phyloP scores from a whole-genome alignment of 192 early-diverging fungal species.

The Phlyctochytrium arcticum region DNA sequence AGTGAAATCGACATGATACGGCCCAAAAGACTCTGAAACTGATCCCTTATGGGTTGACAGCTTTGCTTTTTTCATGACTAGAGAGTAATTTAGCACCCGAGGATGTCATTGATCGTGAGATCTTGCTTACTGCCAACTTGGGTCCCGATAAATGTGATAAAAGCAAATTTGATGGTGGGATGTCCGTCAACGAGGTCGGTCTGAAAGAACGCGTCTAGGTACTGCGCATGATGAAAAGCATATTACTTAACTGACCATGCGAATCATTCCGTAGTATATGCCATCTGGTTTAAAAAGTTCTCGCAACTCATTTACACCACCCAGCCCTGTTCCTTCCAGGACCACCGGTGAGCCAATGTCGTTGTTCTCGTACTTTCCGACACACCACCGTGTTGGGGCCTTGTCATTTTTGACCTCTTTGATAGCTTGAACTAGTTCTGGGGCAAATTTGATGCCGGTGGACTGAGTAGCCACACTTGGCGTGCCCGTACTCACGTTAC shows the following conservation, averaged over 20 bases:
- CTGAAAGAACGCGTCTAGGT: too few species aligned
- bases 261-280: slow-evolving; percentile 31
- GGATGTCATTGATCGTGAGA: neutral
- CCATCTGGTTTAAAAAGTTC: slow-evolving; percentile 15
- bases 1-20: slow-evolving; percentile 38
- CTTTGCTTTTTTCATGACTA: slow-evolving; percentile 36
- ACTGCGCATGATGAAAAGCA: slow-evolving; percentile 3
- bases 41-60: slow-evolving; percentile 39
- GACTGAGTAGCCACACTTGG: slow-evolving; percentile 10
- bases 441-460: slow-evolving; percentile 15
- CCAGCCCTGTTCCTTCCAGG: slow-evolving; percentile 26
- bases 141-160: slow-evolving; percentile 32
- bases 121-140: slow-evolving; percentile 30
- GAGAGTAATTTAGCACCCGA: neutral
- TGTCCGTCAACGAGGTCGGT: slow-evolving; percentile 33
- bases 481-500: neutral
- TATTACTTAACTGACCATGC: slow-evolving; percentile 30
- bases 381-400: slow-evolving; percentile 26
- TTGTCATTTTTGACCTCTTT: slow-evolving; percentile 35
- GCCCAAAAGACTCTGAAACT: slow-evolving; percentile 22
- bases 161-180: slow-evolving; percentile 38
- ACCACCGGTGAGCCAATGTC: slow-evolving; percentile 29
- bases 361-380: slow-evolving; percentile 35
- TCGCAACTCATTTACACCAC: slow-evolving; percentile 28
- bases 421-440: slow-evolving; percentile 31